Percentiles rank a stretch among this genome's conserved stretches.
Evolutionary conservation across 768 basidiomycete genomes (phyloP).

Genomic region (Mycena kentingensis): DNA sequence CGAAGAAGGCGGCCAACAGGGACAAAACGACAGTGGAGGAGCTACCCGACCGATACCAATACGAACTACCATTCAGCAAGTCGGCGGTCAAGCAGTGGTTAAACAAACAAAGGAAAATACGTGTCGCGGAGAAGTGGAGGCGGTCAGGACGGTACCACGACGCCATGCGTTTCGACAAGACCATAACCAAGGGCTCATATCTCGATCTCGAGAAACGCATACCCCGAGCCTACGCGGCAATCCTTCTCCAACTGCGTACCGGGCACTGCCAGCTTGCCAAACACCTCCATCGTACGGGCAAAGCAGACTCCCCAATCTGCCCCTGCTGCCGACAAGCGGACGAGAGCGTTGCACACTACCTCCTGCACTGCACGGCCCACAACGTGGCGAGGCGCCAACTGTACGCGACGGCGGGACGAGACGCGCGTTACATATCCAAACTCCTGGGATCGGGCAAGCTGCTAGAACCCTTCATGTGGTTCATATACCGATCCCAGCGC

Average conservation of each 20-base stretch:
- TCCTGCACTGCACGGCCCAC: constrained; percentile 8
- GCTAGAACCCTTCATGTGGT: not conserved
- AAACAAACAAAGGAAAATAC: too few relatives aligned
- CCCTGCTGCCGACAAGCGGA: constrained; percentile 9
- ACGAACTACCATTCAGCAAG: too few relatives aligned
- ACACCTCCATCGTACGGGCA: constrained; percentile 21
- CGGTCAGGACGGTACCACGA: too few relatives aligned
- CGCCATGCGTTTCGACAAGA: too few relatives aligned
- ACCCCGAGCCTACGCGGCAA: too few relatives aligned
- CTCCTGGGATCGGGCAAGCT: not conserved
- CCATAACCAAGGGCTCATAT: too few relatives aligned
- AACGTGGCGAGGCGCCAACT: not conserved
- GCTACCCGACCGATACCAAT: too few relatives aligned
- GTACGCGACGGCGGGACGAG: not conserved
- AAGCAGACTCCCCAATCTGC: constrained; percentile 16
- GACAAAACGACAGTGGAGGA: not conserved
- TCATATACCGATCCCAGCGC: constrained; percentile 4
- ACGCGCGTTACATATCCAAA: not conserved
- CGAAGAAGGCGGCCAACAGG: constrained; percentile 16
- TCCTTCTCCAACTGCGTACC: constrained; percentile 18
- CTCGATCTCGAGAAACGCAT: too few relatives aligned
- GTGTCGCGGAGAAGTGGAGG: too few relatives aligned
- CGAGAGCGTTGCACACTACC: constrained; percentile 10
- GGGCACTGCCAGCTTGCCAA: constrained; percentile 22
- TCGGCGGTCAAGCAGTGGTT: too few relatives aligned